Percentiles rank a stretch among this genome's conserved stretches.
Conservation (phyloP, 371 early-diverging fungal genomes). For the Cokeromyces recurvatus region DNA sequence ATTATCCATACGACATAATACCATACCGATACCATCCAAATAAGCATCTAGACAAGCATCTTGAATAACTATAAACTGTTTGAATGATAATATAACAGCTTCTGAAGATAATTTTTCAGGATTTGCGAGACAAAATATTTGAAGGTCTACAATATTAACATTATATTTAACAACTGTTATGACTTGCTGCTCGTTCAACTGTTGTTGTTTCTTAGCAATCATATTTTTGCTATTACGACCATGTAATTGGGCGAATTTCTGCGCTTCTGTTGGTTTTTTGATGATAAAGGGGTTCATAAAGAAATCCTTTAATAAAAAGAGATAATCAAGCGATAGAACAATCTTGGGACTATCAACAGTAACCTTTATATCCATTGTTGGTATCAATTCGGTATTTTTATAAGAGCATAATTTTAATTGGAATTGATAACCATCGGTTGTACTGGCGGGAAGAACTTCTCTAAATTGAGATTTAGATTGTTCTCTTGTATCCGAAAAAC, state of each 20-base stretch:
- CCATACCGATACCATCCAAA: constrained; percentile 79
- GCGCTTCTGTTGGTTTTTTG: constrained; percentile 33
- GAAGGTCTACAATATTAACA: constrained; percentile 74
- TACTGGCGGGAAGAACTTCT: constrained; percentile 74
- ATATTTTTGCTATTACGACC: constrained; percentile 5
- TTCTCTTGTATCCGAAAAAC: constrained; percentile 76
- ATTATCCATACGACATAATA: constrained; percentile 84
- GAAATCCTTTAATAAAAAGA: constrained; percentile 70
- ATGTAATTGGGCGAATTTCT: constrained; percentile 36
- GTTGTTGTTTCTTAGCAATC: constrained; percentile 2
- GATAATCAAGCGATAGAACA: constrained; percentile 78
- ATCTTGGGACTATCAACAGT: constrained; percentile 82
- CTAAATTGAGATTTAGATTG: constrained; percentile 73
- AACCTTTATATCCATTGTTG: constrained; percentile 50
- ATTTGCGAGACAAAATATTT: constrained; percentile 81
- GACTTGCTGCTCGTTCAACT: constrained; percentile 6
- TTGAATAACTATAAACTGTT: constrained; percentile 70
- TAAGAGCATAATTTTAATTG: constrained; percentile 38
- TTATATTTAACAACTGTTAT: constrained; percentile 40
- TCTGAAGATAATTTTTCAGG: constrained; percentile 68
- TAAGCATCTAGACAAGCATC: constrained; percentile 59
- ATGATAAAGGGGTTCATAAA: constrained; percentile 57
- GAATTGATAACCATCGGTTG: constrained; percentile 69
- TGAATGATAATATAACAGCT: constrained; percentile 80
- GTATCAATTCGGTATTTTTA: constrained; percentile 6